Conservation (phyloP, 73 alveolate species). For the Symbiodinium pilosum region DNA sequence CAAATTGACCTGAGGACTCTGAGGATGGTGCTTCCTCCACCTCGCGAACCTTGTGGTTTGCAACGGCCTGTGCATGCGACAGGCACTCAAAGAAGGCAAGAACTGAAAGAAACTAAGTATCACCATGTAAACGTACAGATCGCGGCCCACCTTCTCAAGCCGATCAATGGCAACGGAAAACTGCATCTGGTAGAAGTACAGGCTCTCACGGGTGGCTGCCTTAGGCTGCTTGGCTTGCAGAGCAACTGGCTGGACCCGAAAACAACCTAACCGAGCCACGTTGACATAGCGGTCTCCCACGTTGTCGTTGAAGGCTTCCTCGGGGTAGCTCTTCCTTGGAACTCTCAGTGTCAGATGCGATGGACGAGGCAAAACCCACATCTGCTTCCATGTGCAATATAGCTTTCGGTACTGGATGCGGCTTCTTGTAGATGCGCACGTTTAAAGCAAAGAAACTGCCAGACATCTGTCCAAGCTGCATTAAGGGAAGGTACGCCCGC, state of each 20-base stretch:
- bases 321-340: conserved; percentile 36
- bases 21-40: conserved; percentile 44
- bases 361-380: too few species aligned
- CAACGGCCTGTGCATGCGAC: conserved; percentile 36
- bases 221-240: too few species aligned
- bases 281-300: conserved; percentile 62
- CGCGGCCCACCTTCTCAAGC: conserved; percentile 44
- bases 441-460: neutral
- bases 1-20: too few species aligned
- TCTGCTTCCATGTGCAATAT: too few species aligned
- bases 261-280: neutral
- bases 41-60: conserved; percentile 68
- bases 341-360: too few species aligned
- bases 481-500: conserved; percentile 72
- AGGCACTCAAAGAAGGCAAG: too few species aligned
- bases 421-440: neutral
- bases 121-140: too few species aligned
- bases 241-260: too few species aligned
- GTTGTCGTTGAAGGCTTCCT: conserved; percentile 46
- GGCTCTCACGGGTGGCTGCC: conserved; percentile 91
- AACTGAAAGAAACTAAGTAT: too few species aligned
- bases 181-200: conserved; percentile 72
- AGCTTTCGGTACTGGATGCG: too few species aligned
- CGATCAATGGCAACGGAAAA: conserved; percentile 25
- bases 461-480: conserved; percentile 3